Conservation (phyloP, 352 stramenopile genomes). For the Phytophthora pini region DNA sequence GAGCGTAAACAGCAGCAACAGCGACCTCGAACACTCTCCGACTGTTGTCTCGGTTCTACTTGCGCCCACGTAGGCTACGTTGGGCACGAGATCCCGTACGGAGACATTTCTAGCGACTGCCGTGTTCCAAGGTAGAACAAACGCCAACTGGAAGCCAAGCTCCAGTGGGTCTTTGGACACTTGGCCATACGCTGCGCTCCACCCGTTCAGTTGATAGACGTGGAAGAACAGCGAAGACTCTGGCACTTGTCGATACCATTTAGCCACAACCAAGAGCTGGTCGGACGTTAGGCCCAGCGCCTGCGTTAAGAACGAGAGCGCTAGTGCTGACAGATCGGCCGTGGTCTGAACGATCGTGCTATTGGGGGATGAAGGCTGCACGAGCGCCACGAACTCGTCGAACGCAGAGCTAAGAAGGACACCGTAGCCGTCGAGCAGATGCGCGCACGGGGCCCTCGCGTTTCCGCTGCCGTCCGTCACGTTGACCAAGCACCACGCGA, state of each 20-base stretch:
- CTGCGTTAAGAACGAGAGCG: slow-evolving; percentile 44
- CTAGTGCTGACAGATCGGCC: slow-evolving; percentile 47
- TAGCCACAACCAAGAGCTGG: slow-evolving; percentile 36
- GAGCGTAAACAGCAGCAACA: slow-evolving; percentile 42
- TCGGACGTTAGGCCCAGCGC: slow-evolving; percentile 40
- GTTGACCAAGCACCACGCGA: slow-evolving; percentile 57
- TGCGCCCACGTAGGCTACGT: slow-evolving; percentile 28
- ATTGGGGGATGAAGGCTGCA: slow-evolving; percentile 38
- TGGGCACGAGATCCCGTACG: slow-evolving; percentile 38
- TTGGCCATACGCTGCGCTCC: slow-evolving; percentile 26
- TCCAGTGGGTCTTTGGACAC: slow-evolving; percentile 39
- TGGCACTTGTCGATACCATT: slow-evolving; percentile 52
- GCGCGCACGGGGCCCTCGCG: slow-evolving; percentile 22
- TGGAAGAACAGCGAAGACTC: slow-evolving; percentile 56
- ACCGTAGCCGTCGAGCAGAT: slow-evolving; percentile 55
- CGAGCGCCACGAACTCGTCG: slow-evolving; percentile 33
- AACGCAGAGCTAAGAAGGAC: slow-evolving; percentile 29
- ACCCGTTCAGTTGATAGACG: slow-evolving; percentile 43
- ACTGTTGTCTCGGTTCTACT: slow-evolving; percentile 14
- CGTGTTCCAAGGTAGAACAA: slow-evolving; percentile 43
- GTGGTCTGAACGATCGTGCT: slow-evolving; percentile 17
- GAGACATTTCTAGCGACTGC: slow-evolving; percentile 34
- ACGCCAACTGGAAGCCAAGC: slow-evolving; percentile 54
- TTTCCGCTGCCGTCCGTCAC: slow-evolving; percentile 18
- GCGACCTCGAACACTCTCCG: slow-evolving; percentile 36